These are phyloP conservation scores for Globisporangium echinulatum DNA, from an alignment of 352 stramenopile genomes.

Conservation along the genomic window DNA sequence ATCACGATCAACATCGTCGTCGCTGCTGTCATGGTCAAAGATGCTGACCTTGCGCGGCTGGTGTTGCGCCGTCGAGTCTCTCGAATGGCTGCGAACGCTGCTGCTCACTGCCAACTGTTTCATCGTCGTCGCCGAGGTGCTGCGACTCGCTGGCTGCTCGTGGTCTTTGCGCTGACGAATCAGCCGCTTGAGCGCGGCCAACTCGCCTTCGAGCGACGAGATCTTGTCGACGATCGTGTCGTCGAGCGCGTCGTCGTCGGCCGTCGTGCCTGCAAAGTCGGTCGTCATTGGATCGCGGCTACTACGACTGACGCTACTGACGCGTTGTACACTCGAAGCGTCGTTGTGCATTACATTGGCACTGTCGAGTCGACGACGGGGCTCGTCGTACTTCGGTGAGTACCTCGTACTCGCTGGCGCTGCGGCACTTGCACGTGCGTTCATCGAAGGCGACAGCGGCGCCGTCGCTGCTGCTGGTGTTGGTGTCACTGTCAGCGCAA, in stretches of 20 bases:
- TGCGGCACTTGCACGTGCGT: not conserved
- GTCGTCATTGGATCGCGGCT: not conserved
- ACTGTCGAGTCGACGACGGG: too few relatives aligned
- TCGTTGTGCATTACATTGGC: too few relatives aligned
- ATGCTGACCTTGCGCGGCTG: constrained; percentile 55
- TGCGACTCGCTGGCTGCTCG: too few relatives aligned
- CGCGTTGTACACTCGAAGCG: not conserved
- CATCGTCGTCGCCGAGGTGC: too few relatives aligned
- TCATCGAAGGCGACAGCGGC: not conserved
- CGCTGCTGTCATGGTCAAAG: constrained; percentile 59
- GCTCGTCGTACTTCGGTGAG: not conserved
- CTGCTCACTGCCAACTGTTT: too few relatives aligned
- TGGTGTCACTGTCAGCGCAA: constrained; percentile 17
- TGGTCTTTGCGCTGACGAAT: constrained; percentile 44
- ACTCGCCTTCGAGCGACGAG: constrained; percentile 55
- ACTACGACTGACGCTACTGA: not conserved
- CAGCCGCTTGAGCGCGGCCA: constrained; percentile 61
- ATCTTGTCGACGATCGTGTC: constrained; percentile 82
- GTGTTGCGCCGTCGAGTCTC: too few relatives aligned
- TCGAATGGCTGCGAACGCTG: too few relatives aligned
- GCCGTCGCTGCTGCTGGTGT: not conserved
- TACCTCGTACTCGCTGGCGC: too few relatives aligned
- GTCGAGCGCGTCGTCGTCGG: constrained; percentile 35
- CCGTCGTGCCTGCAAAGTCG: not conserved
- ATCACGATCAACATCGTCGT: constrained; percentile 24